Percentiles rank a stretch among this genome's conserved stretches.
Evolutionary conservation across 2,329 filamentous ascomycete genomes (phyloP).

Genomic region (Daldinia sp.): DNA sequence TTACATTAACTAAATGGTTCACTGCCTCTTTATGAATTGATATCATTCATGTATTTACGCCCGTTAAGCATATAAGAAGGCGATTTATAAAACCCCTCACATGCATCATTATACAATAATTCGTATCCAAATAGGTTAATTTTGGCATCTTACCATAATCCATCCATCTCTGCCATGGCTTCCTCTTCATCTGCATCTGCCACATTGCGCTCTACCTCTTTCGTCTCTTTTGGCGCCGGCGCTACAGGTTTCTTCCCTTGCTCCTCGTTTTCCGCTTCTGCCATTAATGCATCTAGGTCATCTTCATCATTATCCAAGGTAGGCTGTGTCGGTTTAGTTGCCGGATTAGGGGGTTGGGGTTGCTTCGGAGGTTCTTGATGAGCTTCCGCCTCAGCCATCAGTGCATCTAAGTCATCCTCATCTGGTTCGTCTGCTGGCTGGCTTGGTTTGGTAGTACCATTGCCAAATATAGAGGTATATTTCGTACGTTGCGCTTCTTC

Average conservation of each 20-base stretch:
- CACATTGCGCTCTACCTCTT: conserved; percentile 29
- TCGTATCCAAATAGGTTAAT: conserved; percentile 1
- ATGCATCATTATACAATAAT: conserved; percentile 18
- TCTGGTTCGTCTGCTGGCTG: conserved; percentile 45
- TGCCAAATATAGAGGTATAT: conserved; percentile 39
- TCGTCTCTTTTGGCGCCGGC: conserved; percentile 15
- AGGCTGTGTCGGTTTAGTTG: conserved; percentile 29
- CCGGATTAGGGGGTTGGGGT: conserved; percentile 4
- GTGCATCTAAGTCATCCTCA: conserved; percentile 59
- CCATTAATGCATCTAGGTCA: conserved; percentile 54
- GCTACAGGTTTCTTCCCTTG: conserved; percentile 12
- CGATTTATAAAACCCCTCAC: conserved; percentile 12
- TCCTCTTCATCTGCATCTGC: conserved; percentile 68
- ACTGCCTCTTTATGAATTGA: not conserved
- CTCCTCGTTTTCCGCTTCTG: conserved; percentile 48
- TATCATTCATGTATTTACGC: not conserved
- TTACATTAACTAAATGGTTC: no score
- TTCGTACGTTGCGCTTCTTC: conserved; percentile 53
- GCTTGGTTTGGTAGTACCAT: conserved; percentile 26
- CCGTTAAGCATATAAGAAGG: not conserved
- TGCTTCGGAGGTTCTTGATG: conserved; percentile 23
- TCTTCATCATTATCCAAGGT: conserved; percentile 51
- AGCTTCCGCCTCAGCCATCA: conserved; percentile 56
- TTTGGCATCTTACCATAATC: conserved; percentile 58
- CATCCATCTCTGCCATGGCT: conserved; percentile 74